Conservation (phyloP, 2,329 filamentous ascomycete species). For the Penicillium fuscoglaucum region DNA sequence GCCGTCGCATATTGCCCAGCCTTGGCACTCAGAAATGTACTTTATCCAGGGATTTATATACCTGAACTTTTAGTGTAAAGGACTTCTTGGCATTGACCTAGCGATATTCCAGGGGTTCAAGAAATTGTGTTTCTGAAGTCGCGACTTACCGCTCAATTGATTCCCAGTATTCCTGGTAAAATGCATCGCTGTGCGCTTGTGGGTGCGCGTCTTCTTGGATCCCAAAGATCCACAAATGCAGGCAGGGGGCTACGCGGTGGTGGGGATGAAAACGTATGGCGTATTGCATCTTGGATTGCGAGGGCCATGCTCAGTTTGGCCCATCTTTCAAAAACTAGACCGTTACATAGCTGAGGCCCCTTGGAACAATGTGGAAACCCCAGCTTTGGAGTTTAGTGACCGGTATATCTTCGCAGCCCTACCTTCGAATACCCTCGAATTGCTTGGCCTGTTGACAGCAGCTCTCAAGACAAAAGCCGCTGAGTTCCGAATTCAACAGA, state of each 20-base stretch:
- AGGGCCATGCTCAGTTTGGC: background rate
- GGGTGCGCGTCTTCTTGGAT: background rate
- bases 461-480: background rate
- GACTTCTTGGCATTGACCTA: constrained; percentile 21
- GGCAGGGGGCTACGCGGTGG: background rate
- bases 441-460: background rate
- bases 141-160: background rate
- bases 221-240: background rate
- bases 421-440: background rate
- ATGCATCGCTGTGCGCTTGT: background rate
- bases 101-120: background rate
- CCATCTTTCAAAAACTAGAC: background rate
- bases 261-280: background rate
- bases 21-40: background rate
- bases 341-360: background rate
- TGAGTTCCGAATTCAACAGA: background rate
- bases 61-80: background rate
- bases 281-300: background rate
- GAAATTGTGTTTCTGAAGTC: background rate
- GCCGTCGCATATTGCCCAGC: background rate
- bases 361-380: background rate
- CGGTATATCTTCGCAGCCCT: background rate
- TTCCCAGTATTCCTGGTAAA: too few species aligned
- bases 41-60: background rate
- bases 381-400: background rate